Percentiles rank a stretch among this genome's conserved stretches.
Conservation (phyloP, 306 rosid genomes). For the Cicer arietinum region DNA sequence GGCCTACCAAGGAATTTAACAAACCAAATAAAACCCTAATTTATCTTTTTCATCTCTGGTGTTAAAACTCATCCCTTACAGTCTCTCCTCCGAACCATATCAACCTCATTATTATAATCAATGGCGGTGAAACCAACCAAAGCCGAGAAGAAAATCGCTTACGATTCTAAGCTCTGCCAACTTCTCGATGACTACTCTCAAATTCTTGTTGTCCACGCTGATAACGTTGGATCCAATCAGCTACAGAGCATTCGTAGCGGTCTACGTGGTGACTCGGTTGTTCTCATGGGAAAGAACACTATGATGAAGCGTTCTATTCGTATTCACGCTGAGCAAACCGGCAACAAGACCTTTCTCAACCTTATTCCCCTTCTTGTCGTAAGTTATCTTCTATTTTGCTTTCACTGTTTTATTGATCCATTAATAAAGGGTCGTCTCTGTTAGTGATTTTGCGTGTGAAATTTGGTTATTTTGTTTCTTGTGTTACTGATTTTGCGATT, state of each 20-base stretch:
- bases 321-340: conserved; percentile 23
- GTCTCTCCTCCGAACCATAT: too few species aligned
- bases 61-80: too few species aligned
- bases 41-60: too few species aligned
- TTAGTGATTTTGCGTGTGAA: neutral
- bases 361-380: conserved; percentile 25
- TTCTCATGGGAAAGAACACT: conserved; percentile 28
- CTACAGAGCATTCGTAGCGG: conserved; percentile 15
- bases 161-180: conserved; percentile 11
- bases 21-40: too few species aligned
- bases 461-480: too few species aligned
- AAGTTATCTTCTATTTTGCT: neutral
- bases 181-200: conserved; percentile 10
- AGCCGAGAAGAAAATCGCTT: conserved; percentile 12
- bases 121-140: conserved; percentile 16
- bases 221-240: conserved; percentile 19
- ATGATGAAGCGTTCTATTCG: conserved; percentile 28
- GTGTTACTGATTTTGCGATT: too few species aligned
- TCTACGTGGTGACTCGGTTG: conserved; percentile 6
- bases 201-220: conserved; percentile 22
- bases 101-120: too few species aligned
- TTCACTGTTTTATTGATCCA: neutral
- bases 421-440: neutral
- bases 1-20: too few species aligned
- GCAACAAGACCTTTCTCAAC: conserved; percentile 4